Evolutionary conservation across 2,329 filamentous ascomycete species (phyloP), one percentile per base, ranked within the genome.

Genomic region (Fusarium sp.): DNA sequence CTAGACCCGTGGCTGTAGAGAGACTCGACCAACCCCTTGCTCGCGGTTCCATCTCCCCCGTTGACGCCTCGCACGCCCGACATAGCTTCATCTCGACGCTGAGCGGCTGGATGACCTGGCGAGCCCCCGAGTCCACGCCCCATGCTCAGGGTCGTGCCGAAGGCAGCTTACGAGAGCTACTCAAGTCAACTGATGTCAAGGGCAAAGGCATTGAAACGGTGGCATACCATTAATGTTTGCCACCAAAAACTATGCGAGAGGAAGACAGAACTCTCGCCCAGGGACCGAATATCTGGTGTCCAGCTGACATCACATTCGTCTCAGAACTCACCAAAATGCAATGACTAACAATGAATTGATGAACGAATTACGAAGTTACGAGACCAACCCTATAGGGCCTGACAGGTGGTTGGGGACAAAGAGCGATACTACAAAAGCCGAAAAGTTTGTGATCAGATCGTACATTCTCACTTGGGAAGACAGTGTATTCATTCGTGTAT

Each of bases 91-190:
- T 86, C 2, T 82, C 82, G 0, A 82, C 84, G 1, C 80, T 88
- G 54, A 81, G 83, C 34, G 80, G 82, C 24, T 88, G 86, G 85
- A 83, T 88, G 8, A 84, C 83, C 0, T 88, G 87, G 86, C 82
- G 74, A 61, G 67, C 83, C 20, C 20, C 69, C 7, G 69, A 73
- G 35, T 58, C 67, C 18, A 70, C 65, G 18, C 60, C 72, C 42
- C 74, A 79, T 75, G 75, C 80, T 50, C 76, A 80, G 62, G 85
- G 87, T 69, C 85, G 88, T 75, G 89, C 89, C 1, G 89, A 90
- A 78, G 88, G 88, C 2, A 90, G 86, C 63, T 81, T 91, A 24
- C 83, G 88, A 63, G 85, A 89, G 47, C 78, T 91, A 20, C 80
- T 91, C 13, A 87, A 83, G 71, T 77, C 76, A 16, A 77, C 80